These are phyloP conservation scores for Geranium brycei DNA, from an alignment of 345 rosid genomes.

Conservation along the genomic window DNA sequence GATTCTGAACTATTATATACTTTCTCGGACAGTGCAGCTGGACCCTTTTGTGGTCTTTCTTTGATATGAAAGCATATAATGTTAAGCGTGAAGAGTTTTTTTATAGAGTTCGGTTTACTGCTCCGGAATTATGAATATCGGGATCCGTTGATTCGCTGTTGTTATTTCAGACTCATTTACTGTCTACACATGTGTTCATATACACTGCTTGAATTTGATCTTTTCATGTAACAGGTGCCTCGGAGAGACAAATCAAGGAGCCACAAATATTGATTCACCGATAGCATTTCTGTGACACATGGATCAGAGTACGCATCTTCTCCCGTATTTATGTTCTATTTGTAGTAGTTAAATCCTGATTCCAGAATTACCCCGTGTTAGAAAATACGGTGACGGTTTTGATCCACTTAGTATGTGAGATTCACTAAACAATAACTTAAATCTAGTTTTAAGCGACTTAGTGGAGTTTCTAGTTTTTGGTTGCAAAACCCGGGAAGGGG, in stretches of 20 bases:
- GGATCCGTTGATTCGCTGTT: not conserved
- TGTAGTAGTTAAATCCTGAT: not conserved
- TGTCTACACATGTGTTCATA: not conserved
- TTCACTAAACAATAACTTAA: no score
- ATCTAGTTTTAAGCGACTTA: no score
- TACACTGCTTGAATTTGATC: not conserved
- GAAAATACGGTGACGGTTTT: not conserved
- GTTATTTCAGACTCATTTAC: no score
- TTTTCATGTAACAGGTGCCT: not conserved
- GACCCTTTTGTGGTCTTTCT: no score
- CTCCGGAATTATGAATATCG: no score
- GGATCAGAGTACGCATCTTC: not conserved
- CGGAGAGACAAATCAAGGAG: not conserved
- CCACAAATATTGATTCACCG: not conserved
- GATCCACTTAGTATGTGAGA: not conserved
- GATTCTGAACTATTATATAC: no score
- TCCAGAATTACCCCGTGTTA: not conserved
- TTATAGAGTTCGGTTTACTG: no score
- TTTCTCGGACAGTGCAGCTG: no score
- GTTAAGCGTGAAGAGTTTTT: no score
- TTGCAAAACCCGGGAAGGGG: no score
- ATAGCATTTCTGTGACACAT: not conserved
- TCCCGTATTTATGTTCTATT: not conserved
- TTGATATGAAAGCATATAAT: no score
- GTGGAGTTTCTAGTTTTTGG: no score